Evolutionary conservation across 2,329 filamentous ascomycete genomes (phyloP), one percentile per base, ranked within the genome.

Genomic region (Aspergillus sp.): DNA sequence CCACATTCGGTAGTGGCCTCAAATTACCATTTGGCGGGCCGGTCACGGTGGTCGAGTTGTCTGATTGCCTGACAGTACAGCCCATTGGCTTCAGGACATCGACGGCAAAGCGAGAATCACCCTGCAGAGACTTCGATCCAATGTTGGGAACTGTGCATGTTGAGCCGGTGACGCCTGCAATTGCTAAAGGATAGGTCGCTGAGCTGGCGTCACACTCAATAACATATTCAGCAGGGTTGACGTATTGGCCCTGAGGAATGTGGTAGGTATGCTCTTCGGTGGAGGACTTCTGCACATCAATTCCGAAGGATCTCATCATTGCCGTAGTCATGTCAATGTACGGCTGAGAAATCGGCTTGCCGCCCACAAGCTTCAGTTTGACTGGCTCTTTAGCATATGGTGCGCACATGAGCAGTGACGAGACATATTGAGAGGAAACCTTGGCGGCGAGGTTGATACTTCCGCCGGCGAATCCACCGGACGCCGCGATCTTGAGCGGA

Each of bases 291-390:
- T 77, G 70, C 8, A 95, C 91, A 24, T 78, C 59, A 25, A 98
- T 75, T 30, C 91, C 91, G 52, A 98, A 98, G 2, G 82, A 74
- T 34, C 74, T 73, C 91, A 98, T 98, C 89, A 98, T 98, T 11
- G 86, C 75, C 33, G 93, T 86, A 2, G 91, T 98, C 89, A 98
- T 96, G 56, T 98, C 86, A 51, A 98, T 96, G 58, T 98, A 98
- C 2, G 80, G 78, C 56, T 96, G 88, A 1, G 89, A 96, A 44
- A 98, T 94, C 26, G 91, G 89, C 59, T 94, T 96, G 34, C 88
- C 91, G n/a, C 91, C 91, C 8, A 96, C 81, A 24, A 98, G 72
- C 25, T 80, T 81, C 44, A 98, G 66, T 0, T 86, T 95, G 24
- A 98, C 88, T 0, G 89, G 84, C 41, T 86, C 79, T 63, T 94